Evolutionary conservation across 371 early-diverging fungal genomes (phyloP).

Genomic region (Apophysomyces elegans): DNA sequence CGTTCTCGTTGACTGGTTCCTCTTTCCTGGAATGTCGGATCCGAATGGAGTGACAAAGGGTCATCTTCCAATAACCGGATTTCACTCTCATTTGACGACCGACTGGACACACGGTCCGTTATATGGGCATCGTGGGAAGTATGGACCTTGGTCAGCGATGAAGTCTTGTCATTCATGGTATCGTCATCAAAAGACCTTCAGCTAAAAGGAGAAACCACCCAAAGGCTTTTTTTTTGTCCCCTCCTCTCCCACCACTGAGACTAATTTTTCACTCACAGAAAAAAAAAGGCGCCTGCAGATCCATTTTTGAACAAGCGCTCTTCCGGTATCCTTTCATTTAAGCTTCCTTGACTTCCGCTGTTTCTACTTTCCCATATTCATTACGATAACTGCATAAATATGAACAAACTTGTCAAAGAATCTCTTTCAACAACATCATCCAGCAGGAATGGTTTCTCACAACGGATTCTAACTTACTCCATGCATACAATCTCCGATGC

Average conservation of each 20-base stretch:
- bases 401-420: no score
- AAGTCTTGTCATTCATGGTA: constrained; percentile 1
- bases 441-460: no score
- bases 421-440: no score
- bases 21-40: constrained; percentile 14
- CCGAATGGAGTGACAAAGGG: constrained; percentile 22
- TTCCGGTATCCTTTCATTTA: no score
- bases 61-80: constrained; percentile 29
- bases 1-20: constrained; percentile 13
- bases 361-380: no score
- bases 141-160: not conserved
- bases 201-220: not conserved
- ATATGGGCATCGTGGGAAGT: not conserved
- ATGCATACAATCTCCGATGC: no score
- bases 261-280: not conserved
- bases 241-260: not conserved
- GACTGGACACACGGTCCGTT: not conserved
- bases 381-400: no score
- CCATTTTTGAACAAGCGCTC: no score
- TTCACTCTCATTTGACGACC: constrained; percentile 21
- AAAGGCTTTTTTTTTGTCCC: not conserved
- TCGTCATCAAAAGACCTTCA: not conserved
- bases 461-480: no score
- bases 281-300: not conserved
- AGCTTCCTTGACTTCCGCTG: no score